A percentile compares a stretch with the other conserved stretches of the same genome.
These are phyloP conservation scores for Artomyces pyxidatus DNA, from an alignment of 768 basidiomycete genomes.

Conservation along the genomic window DNA sequence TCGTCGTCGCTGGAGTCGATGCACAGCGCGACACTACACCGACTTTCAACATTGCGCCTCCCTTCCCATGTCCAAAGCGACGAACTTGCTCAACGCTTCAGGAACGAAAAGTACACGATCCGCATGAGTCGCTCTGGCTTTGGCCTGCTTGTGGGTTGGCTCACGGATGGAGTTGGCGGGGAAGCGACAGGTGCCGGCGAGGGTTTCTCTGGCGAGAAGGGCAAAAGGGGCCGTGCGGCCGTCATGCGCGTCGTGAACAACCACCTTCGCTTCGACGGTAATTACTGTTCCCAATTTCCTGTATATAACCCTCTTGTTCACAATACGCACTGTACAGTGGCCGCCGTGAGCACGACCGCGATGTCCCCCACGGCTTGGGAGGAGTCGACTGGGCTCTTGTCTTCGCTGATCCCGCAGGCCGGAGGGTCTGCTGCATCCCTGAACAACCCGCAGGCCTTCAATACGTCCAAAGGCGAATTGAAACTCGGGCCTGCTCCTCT, in stretches of 20 bases:
- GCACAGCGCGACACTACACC: constrained; percentile 65
- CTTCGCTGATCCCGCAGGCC: constrained; percentile 64
- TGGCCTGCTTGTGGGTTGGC: constrained; percentile 87
- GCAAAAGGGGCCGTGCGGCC: constrained; percentile 78
- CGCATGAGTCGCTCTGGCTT: constrained; percentile 90
- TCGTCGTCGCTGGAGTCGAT: constrained; percentile 55
- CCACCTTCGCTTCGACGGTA: constrained; percentile 86
- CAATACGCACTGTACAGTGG: constrained; percentile 38
- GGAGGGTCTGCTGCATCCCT: constrained; percentile 40
- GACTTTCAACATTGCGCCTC: constrained; percentile 71
- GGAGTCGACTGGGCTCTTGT: constrained; percentile 77
- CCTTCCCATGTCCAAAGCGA: constrained; percentile 81
- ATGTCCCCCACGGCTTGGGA: constrained; percentile 68
- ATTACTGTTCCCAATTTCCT: constrained; percentile 15
- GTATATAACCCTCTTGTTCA: constrained; percentile 17
- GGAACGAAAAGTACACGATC: constrained; percentile 85
- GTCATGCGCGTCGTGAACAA: constrained; percentile 95
- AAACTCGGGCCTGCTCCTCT: constrained; percentile 83
- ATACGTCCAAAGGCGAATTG: constrained; percentile 64
- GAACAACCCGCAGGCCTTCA: constrained; percentile 66
- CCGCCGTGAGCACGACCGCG: constrained; percentile 57
- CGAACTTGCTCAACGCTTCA: constrained; percentile 74
- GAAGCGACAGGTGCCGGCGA: constrained; percentile 75
- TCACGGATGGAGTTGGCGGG: constrained; percentile 87
- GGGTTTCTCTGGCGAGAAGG: constrained; percentile 74